These are phyloP conservation scores for Dichomitus squalens DNA, from an alignment of 1,284 basidiomycete species.

Conservation along the genomic window DNA sequence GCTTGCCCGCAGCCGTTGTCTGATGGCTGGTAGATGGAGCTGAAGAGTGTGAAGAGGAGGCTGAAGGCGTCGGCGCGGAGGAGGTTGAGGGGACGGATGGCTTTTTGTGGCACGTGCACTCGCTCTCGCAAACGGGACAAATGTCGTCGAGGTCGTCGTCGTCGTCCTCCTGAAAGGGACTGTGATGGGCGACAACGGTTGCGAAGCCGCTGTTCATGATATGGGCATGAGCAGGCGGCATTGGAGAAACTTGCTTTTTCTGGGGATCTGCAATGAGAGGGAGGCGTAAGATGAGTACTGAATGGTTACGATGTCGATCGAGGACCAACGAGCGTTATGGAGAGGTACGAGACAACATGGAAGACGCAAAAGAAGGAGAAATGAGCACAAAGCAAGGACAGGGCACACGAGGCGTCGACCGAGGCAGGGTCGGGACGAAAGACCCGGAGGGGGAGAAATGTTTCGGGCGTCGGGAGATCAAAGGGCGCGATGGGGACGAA, in stretches of 20 bases:
- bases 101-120: slow-evolving; percentile 70
- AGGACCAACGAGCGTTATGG: too few species aligned
- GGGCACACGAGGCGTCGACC: background rate
- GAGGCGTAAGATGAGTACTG: background rate
- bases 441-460: slow-evolving; percentile 14
- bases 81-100: slow-evolving; percentile 28
- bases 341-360: too few species aligned
- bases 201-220: slow-evolving; percentile 50
- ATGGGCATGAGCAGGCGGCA: slow-evolving; percentile 70
- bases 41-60: slow-evolving; percentile 29
- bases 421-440: slow-evolving; percentile 10
- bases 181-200: slow-evolving; percentile 21
- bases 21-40: slow-evolving; percentile 21
- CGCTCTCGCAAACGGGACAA: slow-evolving; percentile 83
- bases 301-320: slow-evolving; percentile 13
- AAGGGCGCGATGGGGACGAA: slow-evolving; percentile 4
- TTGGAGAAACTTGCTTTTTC: slow-evolving; percentile 59
- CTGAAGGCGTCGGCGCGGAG: slow-evolving; percentile 30
- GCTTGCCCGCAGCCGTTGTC: slow-evolving; percentile 29
- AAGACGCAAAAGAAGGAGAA: too few species aligned
- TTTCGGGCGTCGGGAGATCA: slow-evolving; percentile 14
- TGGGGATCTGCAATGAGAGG: slow-evolving; percentile 45
- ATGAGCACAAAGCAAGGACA: background rate
- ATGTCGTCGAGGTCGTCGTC: slow-evolving; percentile 83
- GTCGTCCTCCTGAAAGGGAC: slow-evolving; percentile 47